Evolutionary conservation across 208 protist species (phyloP), one percentile per base, ranked within the genome.

Genomic region (Herpetomonas muscarum): DNA sequence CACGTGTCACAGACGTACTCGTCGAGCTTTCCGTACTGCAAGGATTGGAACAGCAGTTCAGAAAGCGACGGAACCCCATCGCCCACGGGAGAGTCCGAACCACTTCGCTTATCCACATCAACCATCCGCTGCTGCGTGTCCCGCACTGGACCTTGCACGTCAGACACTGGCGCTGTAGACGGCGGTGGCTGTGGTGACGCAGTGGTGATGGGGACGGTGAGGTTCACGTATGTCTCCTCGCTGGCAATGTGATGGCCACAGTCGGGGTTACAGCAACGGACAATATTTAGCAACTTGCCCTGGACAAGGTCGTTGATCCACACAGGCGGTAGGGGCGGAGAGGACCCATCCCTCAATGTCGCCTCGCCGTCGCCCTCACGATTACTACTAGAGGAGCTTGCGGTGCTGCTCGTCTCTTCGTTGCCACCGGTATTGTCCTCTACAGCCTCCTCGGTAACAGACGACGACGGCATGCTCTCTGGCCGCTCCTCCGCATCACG

Each of bases 241-340:
- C 74, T 89, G 7, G 84, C 72, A 52, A 93, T 93, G 42, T 90
- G 74, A 49, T 93, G 86, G 2, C 46, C 60, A 61, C 86, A 93
- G 10, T 42, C 67, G 3, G 44, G 48, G 54, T 78, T 63, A 45
- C 70, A 51, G 64, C 86, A 93, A 36, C 82, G 86, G 30, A 89
- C 81, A 17, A 93, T 84, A 56, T 87, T 93, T n/a, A 93, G 64
- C 44, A 90, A 51, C 28, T 68, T 64, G n/a, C 80, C 76, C 55
- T 81, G 74, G 28, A 87, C 44, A 0, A 93, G 56, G 5, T 42
- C 29, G 61, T 90, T 89, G 29, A 93, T 57, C 86, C 86, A 93
- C n/a, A 74, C 64, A 39, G 62, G 50, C 50, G 32, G 51, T 36
- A 4, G 47, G 46, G 31, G 62, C 55, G 26, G 59, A 61, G 34